Percentiles rank a stretch among this genome's conserved stretches.
These are phyloP conservation scores for Linderniella brevidens DNA, from an alignment of 257 asterid species.

Conservation along the genomic window DNA sequence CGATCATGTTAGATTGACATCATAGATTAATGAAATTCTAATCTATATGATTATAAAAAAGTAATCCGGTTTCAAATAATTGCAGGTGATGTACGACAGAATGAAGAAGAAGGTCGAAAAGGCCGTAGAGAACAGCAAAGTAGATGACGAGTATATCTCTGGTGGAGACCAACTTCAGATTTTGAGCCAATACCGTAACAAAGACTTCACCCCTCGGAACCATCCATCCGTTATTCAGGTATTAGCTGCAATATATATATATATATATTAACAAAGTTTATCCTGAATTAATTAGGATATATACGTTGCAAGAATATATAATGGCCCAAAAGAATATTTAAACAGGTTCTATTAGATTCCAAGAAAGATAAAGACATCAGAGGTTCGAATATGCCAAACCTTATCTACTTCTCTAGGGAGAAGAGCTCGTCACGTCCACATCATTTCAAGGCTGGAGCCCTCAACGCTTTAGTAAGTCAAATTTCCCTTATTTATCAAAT, in stretches of 20 bases:
- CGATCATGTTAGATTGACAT: no score
- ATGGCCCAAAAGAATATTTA: no score
- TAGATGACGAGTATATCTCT: slow-evolving; percentile 21
- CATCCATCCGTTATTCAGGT: slow-evolving; percentile 39
- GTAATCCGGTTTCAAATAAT: no score
- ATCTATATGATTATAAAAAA: no score
- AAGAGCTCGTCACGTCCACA: slow-evolving; percentile 33
- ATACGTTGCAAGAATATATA: no score
- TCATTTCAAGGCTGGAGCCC: slow-evolving; percentile 80
- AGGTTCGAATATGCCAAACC: slow-evolving; percentile 44
- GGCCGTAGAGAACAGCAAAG: slow-evolving; percentile 20
- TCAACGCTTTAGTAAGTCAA: slow-evolving; percentile 48
- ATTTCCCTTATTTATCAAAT: background rate
- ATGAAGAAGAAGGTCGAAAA: slow-evolving; percentile 30
- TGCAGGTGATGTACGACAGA: slow-evolving; percentile 31
- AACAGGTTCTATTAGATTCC: slow-evolving; percentile 27
- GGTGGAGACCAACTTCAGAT: slow-evolving; percentile 17
- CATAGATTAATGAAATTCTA: no score
- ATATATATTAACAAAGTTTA: no score
- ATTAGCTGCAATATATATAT: no score
- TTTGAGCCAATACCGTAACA: slow-evolving; percentile 17
- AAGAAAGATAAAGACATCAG: slow-evolving; percentile 21
- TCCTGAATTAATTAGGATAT: no score
- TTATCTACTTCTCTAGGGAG: slow-evolving; percentile 51
- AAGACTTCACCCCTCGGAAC: slow-evolving; percentile 23